Percentiles rank a stretch among this genome's conserved stretches.
phyloP scores from a whole-genome alignment of 371 early-diverging fungal genomes.

The Syncephalis plumigaleata region DNA sequence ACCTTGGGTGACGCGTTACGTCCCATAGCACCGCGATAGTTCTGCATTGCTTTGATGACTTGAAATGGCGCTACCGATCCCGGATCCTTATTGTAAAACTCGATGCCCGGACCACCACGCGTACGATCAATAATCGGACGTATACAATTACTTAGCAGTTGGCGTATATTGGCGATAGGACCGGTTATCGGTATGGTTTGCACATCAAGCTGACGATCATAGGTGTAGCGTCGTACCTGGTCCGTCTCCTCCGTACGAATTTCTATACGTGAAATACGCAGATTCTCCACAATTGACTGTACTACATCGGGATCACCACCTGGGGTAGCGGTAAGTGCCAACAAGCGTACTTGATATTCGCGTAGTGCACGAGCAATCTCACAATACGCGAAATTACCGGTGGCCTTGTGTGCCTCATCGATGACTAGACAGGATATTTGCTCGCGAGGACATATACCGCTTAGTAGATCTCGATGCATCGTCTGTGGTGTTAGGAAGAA shows the following conservation, averaged over 20 bases:
- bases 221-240: slow-evolving; percentile 60
- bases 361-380: slow-evolving; percentile 40
- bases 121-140: slow-evolving; percentile 25
- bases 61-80: slow-evolving; percentile 19
- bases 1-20: slow-evolving; percentile 13
- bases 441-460: slow-evolving; percentile 27
- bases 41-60: slow-evolving; percentile 21
- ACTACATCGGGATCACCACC: slow-evolving; percentile 58
- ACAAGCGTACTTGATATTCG: slow-evolving; percentile 44
- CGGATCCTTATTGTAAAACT: slow-evolving; percentile 15
- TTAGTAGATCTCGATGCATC: slow-evolving; percentile 64
- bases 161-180: slow-evolving; percentile 26
- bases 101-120: slow-evolving; percentile 18
- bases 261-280: slow-evolving; percentile 62
- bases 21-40: slow-evolving; percentile 12
- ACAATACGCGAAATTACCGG: slow-evolving; percentile 68
- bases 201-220: slow-evolving; percentile 40
- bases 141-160: slow-evolving; percentile 16
- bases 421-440: slow-evolving; percentile 56
- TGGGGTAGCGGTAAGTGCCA: slow-evolving; percentile 88
- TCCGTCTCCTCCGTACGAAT: slow-evolving; percentile 79
- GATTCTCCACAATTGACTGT: slow-evolving; percentile 53
- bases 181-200: slow-evolving; percentile 41
- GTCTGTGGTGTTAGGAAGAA: slow-evolving; percentile 87
- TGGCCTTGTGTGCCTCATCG: slow-evolving; percentile 88